Evolutionary conservation across 441 rosid genomes (phyloP).

Genomic region (Corymbia citriodora): DNA sequence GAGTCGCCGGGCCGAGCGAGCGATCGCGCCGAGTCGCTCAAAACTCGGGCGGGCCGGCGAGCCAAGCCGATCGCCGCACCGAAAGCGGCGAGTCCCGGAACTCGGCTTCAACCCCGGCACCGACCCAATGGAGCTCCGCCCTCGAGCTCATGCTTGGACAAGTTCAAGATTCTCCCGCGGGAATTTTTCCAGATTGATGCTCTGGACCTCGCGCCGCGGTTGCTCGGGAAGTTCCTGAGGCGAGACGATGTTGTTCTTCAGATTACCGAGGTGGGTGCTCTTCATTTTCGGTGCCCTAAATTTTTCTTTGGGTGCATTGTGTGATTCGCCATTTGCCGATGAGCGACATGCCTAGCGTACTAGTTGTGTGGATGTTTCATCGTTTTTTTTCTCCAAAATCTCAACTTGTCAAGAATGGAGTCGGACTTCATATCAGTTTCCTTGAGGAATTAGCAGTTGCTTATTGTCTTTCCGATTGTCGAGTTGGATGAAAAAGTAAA

Average conservation of each 20-base stretch:
- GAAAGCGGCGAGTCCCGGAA: background rate
- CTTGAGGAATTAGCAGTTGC: background rate
- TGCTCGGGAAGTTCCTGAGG: constrained; percentile 81
- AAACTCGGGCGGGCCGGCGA: constrained; percentile 8
- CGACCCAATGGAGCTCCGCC: background rate
- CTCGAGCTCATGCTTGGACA: constrained; percentile 4
- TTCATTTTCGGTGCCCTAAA: background rate
- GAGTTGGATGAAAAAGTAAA: background rate
- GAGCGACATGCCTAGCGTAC: background rate
- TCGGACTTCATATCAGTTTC: background rate
- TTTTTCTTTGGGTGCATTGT: background rate
- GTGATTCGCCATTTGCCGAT: background rate
- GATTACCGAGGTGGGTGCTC: constrained; percentile 65
- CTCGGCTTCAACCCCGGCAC: background rate
- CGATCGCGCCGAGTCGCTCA: background rate
- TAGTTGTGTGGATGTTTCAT: background rate
- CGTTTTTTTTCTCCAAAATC: background rate
- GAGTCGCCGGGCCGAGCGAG: background rate
- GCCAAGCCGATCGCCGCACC: constrained; percentile 13
- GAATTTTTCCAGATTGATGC: constrained; percentile 80
- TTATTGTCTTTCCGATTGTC: background rate
- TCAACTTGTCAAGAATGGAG: background rate
- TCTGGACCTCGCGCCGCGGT: constrained; percentile 82
- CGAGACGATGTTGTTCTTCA: constrained; percentile 75
- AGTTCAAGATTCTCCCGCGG: constrained; percentile 38